phyloP scores from a whole-genome alignment of 208 protist species.

The Trypanosomatidae sp. region DNA sequence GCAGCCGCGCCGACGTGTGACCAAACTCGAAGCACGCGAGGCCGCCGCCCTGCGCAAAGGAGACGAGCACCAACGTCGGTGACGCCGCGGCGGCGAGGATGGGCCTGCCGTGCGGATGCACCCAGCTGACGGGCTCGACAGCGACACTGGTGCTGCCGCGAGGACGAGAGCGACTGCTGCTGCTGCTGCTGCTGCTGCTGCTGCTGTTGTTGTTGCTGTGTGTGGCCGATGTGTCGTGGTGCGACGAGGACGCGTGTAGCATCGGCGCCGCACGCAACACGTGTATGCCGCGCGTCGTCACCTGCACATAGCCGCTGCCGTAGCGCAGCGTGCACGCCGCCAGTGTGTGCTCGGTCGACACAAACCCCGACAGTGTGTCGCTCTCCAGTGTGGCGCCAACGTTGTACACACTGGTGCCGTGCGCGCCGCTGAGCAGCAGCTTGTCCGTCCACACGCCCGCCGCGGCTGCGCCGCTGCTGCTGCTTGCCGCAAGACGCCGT shows the following conservation, averaged over 20 bases:
- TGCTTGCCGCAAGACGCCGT: no score
- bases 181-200: background rate
- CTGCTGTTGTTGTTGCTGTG: background rate
- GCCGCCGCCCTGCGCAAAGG: conserved; percentile 48
- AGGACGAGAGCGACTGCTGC: background rate
- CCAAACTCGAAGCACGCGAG: conserved; percentile 68
- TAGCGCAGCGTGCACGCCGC: conserved; percentile 44
- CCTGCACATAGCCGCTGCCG: conserved; percentile 63
- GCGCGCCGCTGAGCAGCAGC: conserved; percentile 45
- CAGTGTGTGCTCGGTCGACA: conserved; percentile 53
- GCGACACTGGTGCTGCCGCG: background rate
- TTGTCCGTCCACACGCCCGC: conserved; percentile 13
- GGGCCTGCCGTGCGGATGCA: conserved; percentile 56
- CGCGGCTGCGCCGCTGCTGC: no score
- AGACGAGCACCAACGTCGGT: conserved; percentile 26
- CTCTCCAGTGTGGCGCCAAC: conserved; percentile 32
- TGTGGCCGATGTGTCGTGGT: background rate
- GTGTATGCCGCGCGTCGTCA: conserved; percentile 46
- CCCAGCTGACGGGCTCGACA: conserved; percentile 30
- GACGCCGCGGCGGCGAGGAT: conserved; percentile 57
- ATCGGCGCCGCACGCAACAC: conserved; percentile 8
- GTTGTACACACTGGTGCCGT: no score
- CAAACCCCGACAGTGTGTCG: conserved; percentile 40
- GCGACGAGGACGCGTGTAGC: background rate
- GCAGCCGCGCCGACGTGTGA: conserved; percentile 29